A percentile compares a stretch with the other conserved stretches of the same genome.
phyloP scores from a whole-genome alignment of 108 stramenopile genomes.

The Skeletonema costatum region DNA sequence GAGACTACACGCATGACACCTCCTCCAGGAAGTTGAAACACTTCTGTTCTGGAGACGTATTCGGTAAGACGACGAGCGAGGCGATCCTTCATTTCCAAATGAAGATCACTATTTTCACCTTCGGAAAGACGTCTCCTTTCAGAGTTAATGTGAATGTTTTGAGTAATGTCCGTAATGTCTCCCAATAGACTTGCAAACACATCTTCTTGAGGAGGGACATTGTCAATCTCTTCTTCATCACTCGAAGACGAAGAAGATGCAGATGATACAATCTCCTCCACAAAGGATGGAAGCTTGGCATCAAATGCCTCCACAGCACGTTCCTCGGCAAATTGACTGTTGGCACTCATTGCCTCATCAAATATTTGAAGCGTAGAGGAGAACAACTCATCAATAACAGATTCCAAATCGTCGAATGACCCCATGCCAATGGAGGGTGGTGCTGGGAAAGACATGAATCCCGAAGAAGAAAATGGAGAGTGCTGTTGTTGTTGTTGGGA shows the following conservation, averaged over 20 bases:
- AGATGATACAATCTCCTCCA: not conserved
- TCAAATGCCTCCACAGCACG: not conserved
- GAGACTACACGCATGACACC: not conserved
- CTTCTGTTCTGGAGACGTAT: slow-evolving; percentile 9
- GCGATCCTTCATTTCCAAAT: slow-evolving; percentile 16
- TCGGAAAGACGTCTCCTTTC: slow-evolving; percentile 20
- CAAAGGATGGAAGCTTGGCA: not conserved
- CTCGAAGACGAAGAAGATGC: not conserved
- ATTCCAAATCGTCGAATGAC: slow-evolving; percentile 1
- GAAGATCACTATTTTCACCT: slow-evolving; percentile 14
- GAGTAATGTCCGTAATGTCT: not conserved
- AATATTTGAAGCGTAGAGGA: not conserved
- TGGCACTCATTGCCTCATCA: not conserved
- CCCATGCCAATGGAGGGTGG: not conserved
- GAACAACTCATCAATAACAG: not conserved
- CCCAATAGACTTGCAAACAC: not conserved
- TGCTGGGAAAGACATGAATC: not conserved
- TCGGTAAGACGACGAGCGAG: slow-evolving; percentile 45
- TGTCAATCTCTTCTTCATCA: not conserved
- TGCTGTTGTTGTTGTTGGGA: not conserved
- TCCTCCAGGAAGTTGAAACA: slow-evolving; percentile 33
- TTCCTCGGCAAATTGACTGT: not conserved
- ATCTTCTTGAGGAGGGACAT: not conserved
- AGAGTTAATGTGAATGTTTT: not conserved
- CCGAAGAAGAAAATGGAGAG: not conserved